phyloP scores from a whole-genome alignment of 768 basidiomycete genomes.

The Macrolepiota fuliginosa region DNA sequence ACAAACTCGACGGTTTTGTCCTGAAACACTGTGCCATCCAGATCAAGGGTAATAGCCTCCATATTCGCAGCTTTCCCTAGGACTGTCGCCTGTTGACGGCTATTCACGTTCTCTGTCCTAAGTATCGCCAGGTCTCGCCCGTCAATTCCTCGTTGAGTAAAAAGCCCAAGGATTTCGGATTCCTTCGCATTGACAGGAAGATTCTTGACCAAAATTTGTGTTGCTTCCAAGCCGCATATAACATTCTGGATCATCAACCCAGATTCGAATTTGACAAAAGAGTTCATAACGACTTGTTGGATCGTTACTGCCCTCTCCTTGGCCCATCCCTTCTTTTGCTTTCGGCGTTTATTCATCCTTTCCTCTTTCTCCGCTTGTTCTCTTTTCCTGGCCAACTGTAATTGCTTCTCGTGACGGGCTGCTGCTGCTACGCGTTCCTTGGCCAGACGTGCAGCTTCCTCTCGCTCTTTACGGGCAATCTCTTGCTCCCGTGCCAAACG shows the following conservation, averaged over 20 bases:
- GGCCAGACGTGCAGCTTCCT: background rate
- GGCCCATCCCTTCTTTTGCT: constrained; percentile 11
- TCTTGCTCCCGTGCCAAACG: background rate
- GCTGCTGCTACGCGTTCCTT: background rate
- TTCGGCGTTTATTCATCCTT: background rate
- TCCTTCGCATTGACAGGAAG: constrained; percentile 13
- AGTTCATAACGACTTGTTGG: constrained; percentile 12
- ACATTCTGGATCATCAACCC: constrained; percentile 14
- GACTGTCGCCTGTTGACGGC: constrained; percentile 38
- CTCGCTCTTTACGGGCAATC: background rate
- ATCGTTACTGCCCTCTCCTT: constrained; percentile 7
- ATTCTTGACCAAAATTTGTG: constrained; percentile 14
- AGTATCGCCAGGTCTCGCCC: background rate
- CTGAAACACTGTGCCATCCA: constrained; percentile 49
- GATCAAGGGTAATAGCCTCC: constrained; percentile 34
- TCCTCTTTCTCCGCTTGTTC: constrained; percentile 2
- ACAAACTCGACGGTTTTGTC: constrained; percentile 40
- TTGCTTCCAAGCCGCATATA: constrained; percentile 17
- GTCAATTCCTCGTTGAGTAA: constrained; percentile 13
- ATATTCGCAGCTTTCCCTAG: constrained; percentile 40
- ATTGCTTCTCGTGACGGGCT: background rate
- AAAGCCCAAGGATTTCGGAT: constrained; percentile 16
- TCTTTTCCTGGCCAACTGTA: background rate
- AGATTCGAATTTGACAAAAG: constrained; percentile 21
- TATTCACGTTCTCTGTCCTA: constrained; percentile 22